A percentile compares a stretch with the other conserved stretches of the same genome.
These are phyloP conservation scores for Salvia hispanica DNA, from an alignment of 257 asterid genomes.

Conservation along the genomic window DNA sequence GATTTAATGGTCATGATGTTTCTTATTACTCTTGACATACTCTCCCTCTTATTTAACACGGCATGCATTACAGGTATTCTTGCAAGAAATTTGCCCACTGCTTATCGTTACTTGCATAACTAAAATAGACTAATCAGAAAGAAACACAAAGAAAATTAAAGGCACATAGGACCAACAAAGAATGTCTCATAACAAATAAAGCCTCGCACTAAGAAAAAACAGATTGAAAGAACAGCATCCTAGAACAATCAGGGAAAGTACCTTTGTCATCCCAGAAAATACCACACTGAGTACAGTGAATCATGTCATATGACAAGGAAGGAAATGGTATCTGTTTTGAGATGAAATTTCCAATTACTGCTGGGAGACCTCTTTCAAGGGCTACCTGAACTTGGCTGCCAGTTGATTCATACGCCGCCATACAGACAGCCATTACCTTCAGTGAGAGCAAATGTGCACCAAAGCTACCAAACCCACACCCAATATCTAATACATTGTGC, in stretches of 20 bases:
- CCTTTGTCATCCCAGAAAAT: constrained; percentile 93
- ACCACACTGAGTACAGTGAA: constrained; percentile 96
- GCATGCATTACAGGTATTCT: constrained; percentile 16
- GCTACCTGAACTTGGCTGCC: constrained; percentile 96
- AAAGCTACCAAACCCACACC: constrained; percentile 99
- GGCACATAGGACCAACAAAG: constrained; percentile 2
- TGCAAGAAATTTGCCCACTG: not conserved
- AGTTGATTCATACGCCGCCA: constrained; percentile 89
- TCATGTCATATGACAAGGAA: constrained; percentile 91
- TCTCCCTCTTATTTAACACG: not conserved
- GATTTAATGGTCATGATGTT: constrained; percentile 3
- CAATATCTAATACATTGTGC: constrained; percentile 82
- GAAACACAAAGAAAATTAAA: constrained; percentile 3
- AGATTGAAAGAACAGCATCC: constrained; percentile 7
- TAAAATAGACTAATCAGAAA: constrained; percentile 14
- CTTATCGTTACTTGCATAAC: not conserved
- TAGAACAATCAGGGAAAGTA: constrained; percentile 41
- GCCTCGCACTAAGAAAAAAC: too few species aligned
- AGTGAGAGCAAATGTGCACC: constrained; percentile 88
- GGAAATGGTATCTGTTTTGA: constrained; percentile 91
- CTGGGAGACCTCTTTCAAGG: constrained; percentile 54
- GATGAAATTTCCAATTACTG: constrained; percentile 77
- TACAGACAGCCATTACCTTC: constrained; percentile 85
- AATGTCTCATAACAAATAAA: too few species aligned
- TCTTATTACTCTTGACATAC: constrained; percentile 1